Percentiles rank a stretch among this genome's conserved stretches.
These are phyloP conservation scores for Cajanus cajan DNA, from an alignment of 306 rosid species.

Conservation along the genomic window DNA sequence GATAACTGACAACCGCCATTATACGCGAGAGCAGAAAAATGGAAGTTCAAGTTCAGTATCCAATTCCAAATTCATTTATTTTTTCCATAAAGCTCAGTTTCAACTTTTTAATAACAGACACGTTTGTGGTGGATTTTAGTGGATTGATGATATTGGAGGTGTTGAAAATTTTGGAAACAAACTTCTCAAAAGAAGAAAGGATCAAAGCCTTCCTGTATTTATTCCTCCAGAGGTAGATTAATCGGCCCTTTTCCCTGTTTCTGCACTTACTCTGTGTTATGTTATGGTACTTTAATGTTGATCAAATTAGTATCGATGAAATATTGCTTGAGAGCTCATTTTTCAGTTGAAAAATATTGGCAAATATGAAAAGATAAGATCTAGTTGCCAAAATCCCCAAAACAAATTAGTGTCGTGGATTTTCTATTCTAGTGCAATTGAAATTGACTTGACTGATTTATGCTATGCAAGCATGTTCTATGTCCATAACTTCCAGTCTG, in stretches of 20 bases:
- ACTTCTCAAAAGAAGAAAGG: conserved; percentile 61
- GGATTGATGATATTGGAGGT: conserved; percentile 94
- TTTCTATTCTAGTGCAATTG: neutral
- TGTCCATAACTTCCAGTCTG: neutral
- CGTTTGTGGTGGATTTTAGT: conserved; percentile 47
- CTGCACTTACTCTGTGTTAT: conserved; percentile 7
- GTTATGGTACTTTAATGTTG: conserved; percentile 15
- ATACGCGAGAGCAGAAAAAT: neutral
- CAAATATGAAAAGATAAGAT: neutral
- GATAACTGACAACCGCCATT: conserved; percentile 19
- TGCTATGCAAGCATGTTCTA: conserved; percentile 7
- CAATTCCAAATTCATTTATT: neutral
- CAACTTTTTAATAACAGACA: neutral
- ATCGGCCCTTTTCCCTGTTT: conserved; percentile 13
- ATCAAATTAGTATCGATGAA: conserved; percentile 16
- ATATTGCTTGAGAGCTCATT: conserved; percentile 9
- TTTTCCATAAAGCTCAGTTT: neutral
- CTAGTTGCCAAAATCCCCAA: neutral
- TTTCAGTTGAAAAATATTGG: neutral
- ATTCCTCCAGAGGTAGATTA: conserved; percentile 77
- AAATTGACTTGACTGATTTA: neutral
- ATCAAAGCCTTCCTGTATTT: conserved; percentile 69
- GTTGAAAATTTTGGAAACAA: conserved; percentile 67
- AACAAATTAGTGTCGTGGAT: neutral
- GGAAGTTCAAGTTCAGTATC: conserved; percentile 15